Percentiles rank a stretch among this genome's conserved stretches.
These are phyloP conservation scores for Colletotrichum incanum DNA, from an alignment of 2,329 filamentous ascomycete genomes.

Conservation along the genomic window DNA sequence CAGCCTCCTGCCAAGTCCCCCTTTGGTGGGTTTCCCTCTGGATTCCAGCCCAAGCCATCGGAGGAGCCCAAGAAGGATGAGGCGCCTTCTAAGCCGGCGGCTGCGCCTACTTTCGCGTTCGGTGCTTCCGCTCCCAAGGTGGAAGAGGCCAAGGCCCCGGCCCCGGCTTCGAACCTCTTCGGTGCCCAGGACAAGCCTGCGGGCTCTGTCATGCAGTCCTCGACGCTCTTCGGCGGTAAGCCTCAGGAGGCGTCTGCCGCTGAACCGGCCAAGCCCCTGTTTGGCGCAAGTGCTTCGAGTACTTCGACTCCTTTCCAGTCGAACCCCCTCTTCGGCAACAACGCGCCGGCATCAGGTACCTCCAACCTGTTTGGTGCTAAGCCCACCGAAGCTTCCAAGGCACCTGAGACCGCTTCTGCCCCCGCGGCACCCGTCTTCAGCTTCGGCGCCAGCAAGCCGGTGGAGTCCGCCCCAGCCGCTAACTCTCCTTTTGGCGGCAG, in stretches of 20 bases:
- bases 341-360: constrained; percentile 45
- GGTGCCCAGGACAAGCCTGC: constrained; percentile 40
- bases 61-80: constrained; percentile 46
- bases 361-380: constrained; percentile 52
- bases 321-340: constrained; percentile 43
- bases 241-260: constrained; percentile 49
- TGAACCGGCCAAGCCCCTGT: constrained; percentile 49
- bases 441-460: constrained; percentile 52
- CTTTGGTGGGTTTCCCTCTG: constrained; percentile 46
- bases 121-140: constrained; percentile 38
- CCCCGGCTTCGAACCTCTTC: constrained; percentile 48
- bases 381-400: constrained; percentile 28
- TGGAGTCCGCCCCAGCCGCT: constrained; percentile 44
- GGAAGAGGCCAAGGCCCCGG: constrained; percentile 42
- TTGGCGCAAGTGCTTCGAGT: constrained; percentile 42
- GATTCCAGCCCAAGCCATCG: constrained; percentile 53
- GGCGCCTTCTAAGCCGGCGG: constrained; percentile 28
- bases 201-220: constrained; percentile 49
- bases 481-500: constrained; percentile 58
- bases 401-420: constrained; percentile 16
- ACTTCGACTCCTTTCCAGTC: constrained; percentile 40
- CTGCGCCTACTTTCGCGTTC: constrained; percentile 41
- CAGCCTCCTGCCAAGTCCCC: constrained; percentile 53
- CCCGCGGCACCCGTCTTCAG: constrained; percentile 51
- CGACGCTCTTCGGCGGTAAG: constrained; percentile 59